Conservation (phyloP, 768 basidiomycete genomes). For the Tricholomella constricta region DNA sequence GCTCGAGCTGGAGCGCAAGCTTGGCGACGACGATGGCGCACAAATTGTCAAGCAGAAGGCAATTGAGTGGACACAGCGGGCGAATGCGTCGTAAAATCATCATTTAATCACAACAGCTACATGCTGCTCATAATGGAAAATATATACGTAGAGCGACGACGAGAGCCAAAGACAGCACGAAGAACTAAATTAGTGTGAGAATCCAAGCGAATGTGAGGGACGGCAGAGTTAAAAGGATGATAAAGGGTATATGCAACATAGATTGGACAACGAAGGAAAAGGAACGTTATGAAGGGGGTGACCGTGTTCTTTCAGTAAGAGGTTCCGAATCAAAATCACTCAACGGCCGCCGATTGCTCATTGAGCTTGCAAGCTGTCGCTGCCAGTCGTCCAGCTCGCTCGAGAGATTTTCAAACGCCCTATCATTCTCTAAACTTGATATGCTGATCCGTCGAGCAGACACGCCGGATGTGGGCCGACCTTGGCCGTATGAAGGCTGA, state of each 20-base stretch:
- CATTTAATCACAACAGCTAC: conserved; percentile 26
- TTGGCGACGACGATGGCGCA: conserved; percentile 87
- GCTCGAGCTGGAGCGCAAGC: conserved; percentile 81
- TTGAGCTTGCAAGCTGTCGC: conserved; percentile 77
- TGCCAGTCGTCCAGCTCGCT: conserved; percentile 88
- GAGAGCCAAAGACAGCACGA: conserved; percentile 31
- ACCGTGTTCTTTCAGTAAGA: conserved; percentile 59
- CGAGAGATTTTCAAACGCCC: conserved; percentile 76
- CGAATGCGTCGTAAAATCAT: conserved; percentile 40
- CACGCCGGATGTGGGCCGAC: conserved; percentile 61
- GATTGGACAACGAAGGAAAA: conserved; percentile 35
- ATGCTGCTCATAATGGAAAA: conserved; percentile 34
- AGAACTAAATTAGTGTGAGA: conserved; percentile 38
- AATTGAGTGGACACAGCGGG: conserved; percentile 84
- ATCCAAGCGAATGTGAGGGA: conserved; percentile 61
- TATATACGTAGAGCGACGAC: conserved; percentile 34
- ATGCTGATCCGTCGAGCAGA: conserved; percentile 65
- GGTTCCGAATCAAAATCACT: conserved; percentile 71
- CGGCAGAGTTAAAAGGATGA: conserved; percentile 25
- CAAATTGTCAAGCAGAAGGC: conserved; percentile 85
- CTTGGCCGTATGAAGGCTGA: conserved; percentile 67
- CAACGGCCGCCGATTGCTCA: conserved; percentile 70
- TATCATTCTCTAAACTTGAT: conserved; percentile 80
- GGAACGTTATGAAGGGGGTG: conserved; percentile 50
- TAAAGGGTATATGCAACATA: conserved; percentile 53